Conservation (phyloP, 352 stramenopile species). For the Lagenidium sp. region DNA sequence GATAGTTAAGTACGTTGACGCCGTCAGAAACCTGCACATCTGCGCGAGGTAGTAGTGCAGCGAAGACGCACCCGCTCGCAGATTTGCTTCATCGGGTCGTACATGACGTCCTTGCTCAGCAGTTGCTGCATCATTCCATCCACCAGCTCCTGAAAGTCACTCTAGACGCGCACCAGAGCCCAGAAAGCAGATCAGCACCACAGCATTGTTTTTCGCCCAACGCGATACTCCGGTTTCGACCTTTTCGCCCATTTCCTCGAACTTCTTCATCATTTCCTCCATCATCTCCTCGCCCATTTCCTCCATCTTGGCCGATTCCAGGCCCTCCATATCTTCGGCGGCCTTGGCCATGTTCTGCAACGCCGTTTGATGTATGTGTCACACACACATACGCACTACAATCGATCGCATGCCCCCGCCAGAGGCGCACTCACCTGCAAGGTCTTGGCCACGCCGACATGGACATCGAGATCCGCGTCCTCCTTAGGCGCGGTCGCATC, state of each 20-base stretch:
- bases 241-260: conserved; percentile 93
- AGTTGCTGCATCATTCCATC: conserved; percentile 98
- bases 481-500: conserved; percentile 11
- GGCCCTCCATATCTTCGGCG: conserved; percentile 78
- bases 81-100: conserved; percentile 96
- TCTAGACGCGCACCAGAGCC: too few relatives aligned
- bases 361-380: neutral
- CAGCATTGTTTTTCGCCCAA: too few relatives aligned
- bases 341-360: conserved; percentile 82
- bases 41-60: neutral
- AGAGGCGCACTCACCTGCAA: conserved; percentile 49
- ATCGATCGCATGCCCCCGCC: too few relatives aligned
- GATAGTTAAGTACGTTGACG: conserved; percentile 9
- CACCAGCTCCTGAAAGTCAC: conserved; percentile 90
- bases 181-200: too few relatives aligned
- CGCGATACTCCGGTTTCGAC: conserved; percentile 22
- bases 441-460: conserved; percentile 77
- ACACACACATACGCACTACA: too few relatives aligned
- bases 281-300: conserved; percentile 94
- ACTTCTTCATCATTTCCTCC: conserved; percentile 94
- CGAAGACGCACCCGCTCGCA: conserved; percentile 67
- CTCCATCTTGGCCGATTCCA: conserved; percentile 76
- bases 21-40: neutral
- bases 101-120: conserved; percentile 98
- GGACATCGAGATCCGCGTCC: conserved; percentile 61